Base-by-base conservation (phyloP, 345 rosid genomes). In the Populus nigra region DNA sequence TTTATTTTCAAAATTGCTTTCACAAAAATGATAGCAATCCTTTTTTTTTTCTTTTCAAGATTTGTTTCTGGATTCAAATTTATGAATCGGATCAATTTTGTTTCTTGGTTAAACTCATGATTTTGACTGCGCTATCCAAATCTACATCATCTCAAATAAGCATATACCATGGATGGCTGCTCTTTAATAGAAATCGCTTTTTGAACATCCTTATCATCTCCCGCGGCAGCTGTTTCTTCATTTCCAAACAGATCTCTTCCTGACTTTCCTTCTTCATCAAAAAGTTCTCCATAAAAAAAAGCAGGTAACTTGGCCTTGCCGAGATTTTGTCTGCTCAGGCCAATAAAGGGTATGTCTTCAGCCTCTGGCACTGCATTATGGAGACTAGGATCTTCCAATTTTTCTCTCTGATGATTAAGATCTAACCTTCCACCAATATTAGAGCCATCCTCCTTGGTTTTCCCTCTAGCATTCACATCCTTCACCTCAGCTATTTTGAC, bases 131-230 rank as follows among this genome's bases (percentile, higher is more conserved):
- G 13, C 50, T 18, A 72, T 57, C 49, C 50, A 65, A 68, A 55
- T 75, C n/a, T 62, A 63, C 25, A 69, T 7, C n/a, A 17, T 65
- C 22, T 69, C 65, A 36, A 53, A 77, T 73, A 67, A 68, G 41
- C 62, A 79, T 72, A n/a, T 80, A 90, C 98, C 97, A 88, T 59
- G 11, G 84, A 75, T 67, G 74, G 71, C 45, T 77, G 82, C 75
- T 80, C 80, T 49, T 67, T 4, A 22, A n/a, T 33, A 85, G 77
- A 73, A 71, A 36, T 69, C 29, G 17, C 68, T 49, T 76, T 36
- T 72, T 72, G 77, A 45, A 73, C 63, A 53, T 25, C 35, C 66
- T 69, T 69, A 62, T 75, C 83, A 76, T 84, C 82, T 53, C 27
- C 66, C 31, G 38, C 36, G 65, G 70, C 78, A 43, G 66, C 70